A percentile compares a stretch with the other conserved stretches of the same genome.
phyloP scores from a whole-genome alignment of 495 filamentous ascomycete species.

The Neohortaea acidophila region DNA sequence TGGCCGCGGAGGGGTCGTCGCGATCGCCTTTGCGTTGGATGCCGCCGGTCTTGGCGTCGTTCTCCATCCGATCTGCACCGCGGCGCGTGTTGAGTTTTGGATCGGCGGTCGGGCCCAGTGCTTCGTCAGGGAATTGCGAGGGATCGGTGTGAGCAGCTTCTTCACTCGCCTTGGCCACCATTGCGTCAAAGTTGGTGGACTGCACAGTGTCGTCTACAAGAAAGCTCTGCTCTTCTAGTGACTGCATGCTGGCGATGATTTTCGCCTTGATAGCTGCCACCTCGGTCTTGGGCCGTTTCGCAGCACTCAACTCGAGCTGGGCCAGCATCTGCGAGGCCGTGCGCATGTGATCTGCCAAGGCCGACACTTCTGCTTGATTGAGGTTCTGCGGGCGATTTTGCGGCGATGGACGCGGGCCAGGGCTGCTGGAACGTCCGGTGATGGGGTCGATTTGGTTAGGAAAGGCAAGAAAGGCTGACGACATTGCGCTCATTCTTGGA shows the following conservation, averaged over 20 bases:
- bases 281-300: slow-evolving; percentile 54
- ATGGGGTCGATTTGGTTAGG: slow-evolving; percentile 45
- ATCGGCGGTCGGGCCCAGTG: slow-evolving; percentile 30
- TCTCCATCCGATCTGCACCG: slow-evolving; percentile 64
- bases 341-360: slow-evolving; percentile 63
- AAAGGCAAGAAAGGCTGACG: slow-evolving; percentile 36
- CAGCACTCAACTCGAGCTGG: slow-evolving; percentile 55
- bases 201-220: slow-evolving; percentile 36
- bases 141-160: slow-evolving; percentile 24
- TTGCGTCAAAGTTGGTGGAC: slow-evolving; percentile 54
- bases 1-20: slow-evolving; percentile 65
- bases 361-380: slow-evolving; percentile 56
- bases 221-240: slow-evolving; percentile 65
- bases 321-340: slow-evolving; percentile 66
- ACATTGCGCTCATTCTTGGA: slow-evolving; percentile 30
- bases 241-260: slow-evolving; percentile 74
- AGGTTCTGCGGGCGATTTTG: slow-evolving; percentile 21
- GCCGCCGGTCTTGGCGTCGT: slow-evolving; percentile 63
- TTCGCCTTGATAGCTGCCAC: slow-evolving; percentile 60
- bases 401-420: slow-evolving; percentile 29
- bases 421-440: slow-evolving; percentile 45
- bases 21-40: slow-evolving; percentile 60
- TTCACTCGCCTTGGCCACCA: slow-evolving; percentile 44
- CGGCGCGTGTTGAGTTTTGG: slow-evolving; percentile 42
- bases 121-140: slow-evolving; percentile 31